Evolutionary conservation across 148 eudicot genomes (phyloP).

Genomic region (Fagopyrum tataricum): DNA sequence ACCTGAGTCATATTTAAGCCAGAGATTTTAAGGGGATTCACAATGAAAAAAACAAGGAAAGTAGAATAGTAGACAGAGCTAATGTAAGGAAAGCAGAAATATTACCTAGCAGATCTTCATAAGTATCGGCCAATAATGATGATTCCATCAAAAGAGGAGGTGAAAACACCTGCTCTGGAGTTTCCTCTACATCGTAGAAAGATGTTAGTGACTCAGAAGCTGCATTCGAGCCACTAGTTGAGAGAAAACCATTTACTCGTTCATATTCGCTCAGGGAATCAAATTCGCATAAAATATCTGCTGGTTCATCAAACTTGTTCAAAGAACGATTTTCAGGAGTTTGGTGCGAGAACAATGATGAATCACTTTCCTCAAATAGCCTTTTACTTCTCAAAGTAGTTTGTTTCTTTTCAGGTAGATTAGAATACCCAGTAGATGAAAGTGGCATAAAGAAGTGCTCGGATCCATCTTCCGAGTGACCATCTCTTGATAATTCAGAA

Average conservation of each 20-base stretch:
- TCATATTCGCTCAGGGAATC: slow-evolving; percentile 63
- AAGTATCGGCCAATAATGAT: slow-evolving; percentile 66
- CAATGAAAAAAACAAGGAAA: neutral
- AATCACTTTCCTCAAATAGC: slow-evolving; percentile 41
- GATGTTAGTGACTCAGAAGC: slow-evolving; percentile 58
- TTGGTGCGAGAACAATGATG: slow-evolving; percentile 35
- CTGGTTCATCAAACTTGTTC: slow-evolving; percentile 45
- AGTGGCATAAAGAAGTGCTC: slow-evolving; percentile 92
- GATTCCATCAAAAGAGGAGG: slow-evolving; percentile 88
- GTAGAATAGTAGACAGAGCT: neutral
- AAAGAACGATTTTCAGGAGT: slow-evolving; percentile 29
- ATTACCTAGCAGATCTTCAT: slow-evolving; percentile 91
- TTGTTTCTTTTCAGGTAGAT: slow-evolving; percentile 45
- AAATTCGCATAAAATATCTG: slow-evolving; percentile 38
- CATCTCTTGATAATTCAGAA: slow-evolving; percentile 64
- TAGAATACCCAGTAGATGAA: slow-evolving; percentile 66
- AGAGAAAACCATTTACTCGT: slow-evolving; percentile 44
- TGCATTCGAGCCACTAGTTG: slow-evolving; percentile 57
- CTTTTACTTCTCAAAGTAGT: slow-evolving; percentile 40
- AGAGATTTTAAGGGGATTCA: neutral
- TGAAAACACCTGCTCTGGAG: slow-evolving; percentile 77
- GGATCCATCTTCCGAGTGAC: slow-evolving; percentile 87
- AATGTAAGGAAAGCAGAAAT: neutral
- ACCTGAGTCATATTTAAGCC: no score
- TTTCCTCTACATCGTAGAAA: slow-evolving; percentile 62